Evolutionary conservation across 2,329 filamentous ascomycete species (phyloP), one percentile per base, ranked within the genome.

Genomic region (Exophiala sp.): DNA sequence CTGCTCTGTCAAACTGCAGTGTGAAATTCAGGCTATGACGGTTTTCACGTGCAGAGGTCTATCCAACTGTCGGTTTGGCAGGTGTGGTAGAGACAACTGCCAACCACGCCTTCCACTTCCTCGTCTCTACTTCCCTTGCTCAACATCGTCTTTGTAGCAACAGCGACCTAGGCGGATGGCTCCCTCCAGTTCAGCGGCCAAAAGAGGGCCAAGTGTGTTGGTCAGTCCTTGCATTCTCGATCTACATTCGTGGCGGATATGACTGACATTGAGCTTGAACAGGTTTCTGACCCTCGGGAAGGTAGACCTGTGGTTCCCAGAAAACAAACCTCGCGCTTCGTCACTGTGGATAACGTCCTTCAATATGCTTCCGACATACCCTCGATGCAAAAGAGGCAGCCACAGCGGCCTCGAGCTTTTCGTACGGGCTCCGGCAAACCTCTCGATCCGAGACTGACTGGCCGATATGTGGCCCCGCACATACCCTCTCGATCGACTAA

Each of bases 331-430:
- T 90, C 81, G 73, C 86, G 81, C 62, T 86, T 86, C 67, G 88
- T 97, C 65, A 81, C 77, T 13, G 91, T 98, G 67, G 93, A 98
- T 71, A 95, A 91, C 65, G 86, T 97, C 58, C 81, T 98, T 3
- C 89, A 95, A 66, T 88, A 95, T 72, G 85, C 89, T 52, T 93
- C 88, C 43, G 90, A 96, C 64, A 93, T 98, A 34, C 93, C 93
- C 1, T 97, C 93, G 0, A 90, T 89, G 62, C 91, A 96, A 68
- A 87, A 88, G 48, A 83, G 93, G 32, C 77, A 80, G 0, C 85
- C 86, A 1, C 72, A 74, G 23, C 68, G 73, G 22, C 65, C 69
- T 43, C 68, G 76, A 47, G 74, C 77, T 13, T 62, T 67, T 14
- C 60, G 64, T 8, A 64, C 62, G 2, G 59, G 58, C 14, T 64